Percentiles rank a stretch among this genome's conserved stretches.
Conservation (phyloP, 768 basidiomycete genomes). For the Suillus subluteus region DNA sequence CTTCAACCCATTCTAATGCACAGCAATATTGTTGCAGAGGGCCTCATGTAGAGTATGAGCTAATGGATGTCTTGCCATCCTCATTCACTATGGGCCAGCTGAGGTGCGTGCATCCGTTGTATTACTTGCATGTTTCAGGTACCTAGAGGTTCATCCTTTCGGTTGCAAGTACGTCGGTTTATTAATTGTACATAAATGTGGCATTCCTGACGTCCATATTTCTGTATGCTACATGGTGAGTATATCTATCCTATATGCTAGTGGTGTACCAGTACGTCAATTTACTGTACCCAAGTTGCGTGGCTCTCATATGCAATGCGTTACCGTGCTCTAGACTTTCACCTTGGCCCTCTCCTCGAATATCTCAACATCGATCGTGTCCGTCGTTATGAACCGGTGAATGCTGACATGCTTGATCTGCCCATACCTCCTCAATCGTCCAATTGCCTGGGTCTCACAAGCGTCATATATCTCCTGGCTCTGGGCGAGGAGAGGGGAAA, state of each 20-base stretch:
- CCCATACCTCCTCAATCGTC: slow-evolving; percentile 82
- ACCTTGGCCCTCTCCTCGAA: slow-evolving; percentile 53
- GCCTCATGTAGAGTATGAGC: neutral
- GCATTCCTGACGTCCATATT: neutral
- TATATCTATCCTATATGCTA: neutral
- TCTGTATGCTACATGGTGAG: neutral
- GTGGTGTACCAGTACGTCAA: neutral
- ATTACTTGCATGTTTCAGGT: neutral
- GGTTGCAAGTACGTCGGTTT: neutral
- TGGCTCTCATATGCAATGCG: neutral
- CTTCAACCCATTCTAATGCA: neutral
- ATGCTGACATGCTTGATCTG: slow-evolving; percentile 81
- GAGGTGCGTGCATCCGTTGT: neutral
- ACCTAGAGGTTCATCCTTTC: neutral
- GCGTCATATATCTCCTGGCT: slow-evolving; percentile 86
- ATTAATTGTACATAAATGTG: slow-evolving; percentile 13
- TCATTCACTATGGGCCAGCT: neutral
- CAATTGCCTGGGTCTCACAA: slow-evolving; percentile 81
- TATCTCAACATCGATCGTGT: slow-evolving; percentile 90
- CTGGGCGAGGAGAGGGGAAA: slow-evolving; percentile 85
- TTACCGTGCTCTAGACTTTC: slow-evolving; percentile 26
- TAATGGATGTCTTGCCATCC: neutral
- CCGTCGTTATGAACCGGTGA: slow-evolving; percentile 80
- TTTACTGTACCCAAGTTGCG: neutral
- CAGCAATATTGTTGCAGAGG: neutral